These are phyloP conservation scores for Cymbopogon flexuosus DNA, from an alignment of 202 grass and related monocot genomes.

Conservation along the genomic window DNA sequence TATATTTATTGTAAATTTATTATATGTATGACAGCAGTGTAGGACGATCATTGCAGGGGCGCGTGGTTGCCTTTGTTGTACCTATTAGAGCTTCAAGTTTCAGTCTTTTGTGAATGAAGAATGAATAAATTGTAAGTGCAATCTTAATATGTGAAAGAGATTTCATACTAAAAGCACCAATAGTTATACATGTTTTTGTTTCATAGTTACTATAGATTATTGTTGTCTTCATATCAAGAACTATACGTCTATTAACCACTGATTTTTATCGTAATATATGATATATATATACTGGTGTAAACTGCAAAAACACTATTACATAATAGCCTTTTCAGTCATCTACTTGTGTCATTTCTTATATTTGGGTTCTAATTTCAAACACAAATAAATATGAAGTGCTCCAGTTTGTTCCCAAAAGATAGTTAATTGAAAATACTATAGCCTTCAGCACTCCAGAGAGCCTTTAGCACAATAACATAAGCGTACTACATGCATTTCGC, in stretches of 20 bases:
- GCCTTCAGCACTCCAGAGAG: not conserved
- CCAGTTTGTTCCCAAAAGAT: not conserved
- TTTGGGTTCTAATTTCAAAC: not conserved
- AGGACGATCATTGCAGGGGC: not conserved
- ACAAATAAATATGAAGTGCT: not conserved
- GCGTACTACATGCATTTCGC: not conserved
- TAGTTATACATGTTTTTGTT: not conserved
- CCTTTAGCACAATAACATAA: not conserved
- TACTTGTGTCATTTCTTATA: not conserved
- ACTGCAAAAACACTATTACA: not conserved
- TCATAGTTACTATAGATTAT: not conserved
- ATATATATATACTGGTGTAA: not conserved
- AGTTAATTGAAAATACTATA: not conserved
- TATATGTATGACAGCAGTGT: not conserved
- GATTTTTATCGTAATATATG: not conserved
- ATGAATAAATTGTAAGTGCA: not conserved
- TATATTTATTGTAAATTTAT: not conserved
- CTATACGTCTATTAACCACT: not conserved
- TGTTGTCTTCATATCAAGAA: not conserved
- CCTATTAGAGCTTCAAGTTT: not conserved
- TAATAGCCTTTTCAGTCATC: not conserved
- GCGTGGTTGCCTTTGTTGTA: not conserved
- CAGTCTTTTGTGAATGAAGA: not conserved
- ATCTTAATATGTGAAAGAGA: not conserved
- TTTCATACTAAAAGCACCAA: not conserved